Base-by-base conservation (phyloP, 169 alveolate species). In the Cyclospora cayetanensis region DNA sequence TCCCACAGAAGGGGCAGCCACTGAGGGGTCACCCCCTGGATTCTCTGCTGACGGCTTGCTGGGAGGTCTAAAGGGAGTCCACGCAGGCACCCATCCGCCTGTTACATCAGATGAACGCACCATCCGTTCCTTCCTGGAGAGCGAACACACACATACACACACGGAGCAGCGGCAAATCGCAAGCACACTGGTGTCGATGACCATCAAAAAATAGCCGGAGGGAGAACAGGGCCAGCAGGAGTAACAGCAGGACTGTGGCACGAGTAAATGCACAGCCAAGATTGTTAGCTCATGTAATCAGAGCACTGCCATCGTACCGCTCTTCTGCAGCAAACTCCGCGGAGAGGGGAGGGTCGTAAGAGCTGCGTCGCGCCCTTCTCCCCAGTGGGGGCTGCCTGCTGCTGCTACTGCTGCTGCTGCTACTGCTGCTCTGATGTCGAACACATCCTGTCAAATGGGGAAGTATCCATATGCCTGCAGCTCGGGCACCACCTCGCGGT, bases 41-140 rank as follows among this genome's bases (percentile, higher is more conserved):
- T 46, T 7, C n/a, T 15, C 60, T 46, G 60, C 60, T 46, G 60
- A 7, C 15, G 60, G n/a, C 60, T 46, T 7, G 60, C 60, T 46
- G 60, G 72, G 72, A 0, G 72, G 72, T 60, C 25, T 60, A 31
- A 22, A 60, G 25, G 72, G 72, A 60, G 72, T 60, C 72, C 72
- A 60, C 35, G 72, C 15, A 0, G 72, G 72, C 15, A 31, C 15
- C 72, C 72, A 60, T 9, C 72, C 72, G 15, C 72, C 72, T 12
- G 72, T 60, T 18, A 31, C 25, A 7, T 25, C 15, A 22, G 72
- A 31, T 7, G 72, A 60, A 25, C 72, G 72, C 37, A 22, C 35
- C 72, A 60, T 60, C 12, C 72, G 72, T 31, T 60, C 31, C 25
- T 31, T 18, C 72, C 72, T 60, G 72, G 60, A 46, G 15, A 46